phyloP scores from a whole-genome alignment of 1,284 basidiomycete genomes.

The Cryptococcus amylolentus region DNA sequence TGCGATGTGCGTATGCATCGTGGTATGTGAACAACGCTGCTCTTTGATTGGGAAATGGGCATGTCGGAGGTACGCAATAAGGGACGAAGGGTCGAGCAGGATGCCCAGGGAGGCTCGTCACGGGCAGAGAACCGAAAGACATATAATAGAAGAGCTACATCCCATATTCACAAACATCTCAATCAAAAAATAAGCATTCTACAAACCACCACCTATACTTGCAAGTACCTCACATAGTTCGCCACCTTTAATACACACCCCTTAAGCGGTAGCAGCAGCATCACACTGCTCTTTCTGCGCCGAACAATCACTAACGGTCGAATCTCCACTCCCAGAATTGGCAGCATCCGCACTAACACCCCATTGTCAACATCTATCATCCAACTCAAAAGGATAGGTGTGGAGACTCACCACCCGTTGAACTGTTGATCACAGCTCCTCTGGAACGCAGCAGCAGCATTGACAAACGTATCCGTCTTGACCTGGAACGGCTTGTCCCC shows the following conservation, averaged over 20 bases:
- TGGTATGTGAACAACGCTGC: no score
- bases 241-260: not conserved
- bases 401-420: conserved; percentile 24
- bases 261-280: conserved; percentile 3
- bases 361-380: not conserved
- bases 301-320: conserved; percentile 19
- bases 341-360: conserved; percentile 19
- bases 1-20: no score
- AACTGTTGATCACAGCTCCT: conserved; percentile 54
- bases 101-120: no score
- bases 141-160: no score
- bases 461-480: conserved; percentile 55
- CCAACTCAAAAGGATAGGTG: not conserved
- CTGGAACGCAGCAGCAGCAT: conserved; percentile 55
- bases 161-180: not conserved
- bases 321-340: conserved; percentile 20
- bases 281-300: conserved; percentile 15
- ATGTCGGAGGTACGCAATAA: no score
- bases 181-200: not conserved
- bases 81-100: no score
- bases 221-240: not conserved
- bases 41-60: not conserved
- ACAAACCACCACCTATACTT: not conserved
- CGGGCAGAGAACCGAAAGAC: no score
- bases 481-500: conserved; percentile 23